Percentiles rank a stretch among this genome's conserved stretches.
These are phyloP conservation scores for Rutstroemia sp. DNA, from an alignment of 2,329 filamentous ascomycete genomes.

Conservation along the genomic window DNA sequence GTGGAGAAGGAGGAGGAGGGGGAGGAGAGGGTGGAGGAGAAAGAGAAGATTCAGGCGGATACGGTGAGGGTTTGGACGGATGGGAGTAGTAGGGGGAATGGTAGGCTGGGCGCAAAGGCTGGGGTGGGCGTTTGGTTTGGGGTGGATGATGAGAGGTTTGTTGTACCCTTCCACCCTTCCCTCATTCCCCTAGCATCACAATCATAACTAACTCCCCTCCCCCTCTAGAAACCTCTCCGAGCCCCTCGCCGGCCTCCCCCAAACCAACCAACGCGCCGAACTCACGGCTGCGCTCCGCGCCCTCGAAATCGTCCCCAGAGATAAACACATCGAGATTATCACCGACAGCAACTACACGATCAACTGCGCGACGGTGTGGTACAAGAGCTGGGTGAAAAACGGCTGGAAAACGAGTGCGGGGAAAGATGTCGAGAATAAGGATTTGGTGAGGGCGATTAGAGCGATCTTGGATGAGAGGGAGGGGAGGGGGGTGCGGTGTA, in stretches of 20 bases:
- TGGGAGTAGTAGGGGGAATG: conserved; percentile 54
- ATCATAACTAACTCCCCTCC: background rate
- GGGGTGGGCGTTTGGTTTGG: conserved; percentile 62
- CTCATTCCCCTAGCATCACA: background rate
- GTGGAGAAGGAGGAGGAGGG: conserved; percentile 10
- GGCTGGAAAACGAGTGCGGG: conserved; percentile 68
- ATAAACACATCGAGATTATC: conserved; percentile 66
- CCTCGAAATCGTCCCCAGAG: conserved; percentile 63
- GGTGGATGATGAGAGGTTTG: conserved; percentile 44
- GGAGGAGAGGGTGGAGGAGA: conserved; percentile 1
- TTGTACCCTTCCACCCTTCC: conserved; percentile 5
- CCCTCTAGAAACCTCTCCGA: conserved; percentile 43
- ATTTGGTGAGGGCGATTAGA: conserved; percentile 69
- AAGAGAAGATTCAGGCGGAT: conserved; percentile 23
- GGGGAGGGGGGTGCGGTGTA: conserved; percentile 50
- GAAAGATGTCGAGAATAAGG: conserved; percentile 75
- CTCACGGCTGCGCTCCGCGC: conserved; percentile 81
- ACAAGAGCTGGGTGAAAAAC: conserved; percentile 64
- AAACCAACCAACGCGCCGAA: conserved; percentile 97
- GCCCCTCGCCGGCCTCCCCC: conserved; percentile 34
- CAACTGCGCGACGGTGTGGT: conserved; percentile 83
- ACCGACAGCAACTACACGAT: conserved; percentile 92
- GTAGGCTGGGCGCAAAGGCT: conserved; percentile 44
- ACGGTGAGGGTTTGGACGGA: conserved; percentile 50
- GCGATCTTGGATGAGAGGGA: conserved; percentile 63